Base-by-base conservation (phyloP, 2,329 filamentous ascomycete genomes). In the Basipetospora chlamydospora region DNA sequence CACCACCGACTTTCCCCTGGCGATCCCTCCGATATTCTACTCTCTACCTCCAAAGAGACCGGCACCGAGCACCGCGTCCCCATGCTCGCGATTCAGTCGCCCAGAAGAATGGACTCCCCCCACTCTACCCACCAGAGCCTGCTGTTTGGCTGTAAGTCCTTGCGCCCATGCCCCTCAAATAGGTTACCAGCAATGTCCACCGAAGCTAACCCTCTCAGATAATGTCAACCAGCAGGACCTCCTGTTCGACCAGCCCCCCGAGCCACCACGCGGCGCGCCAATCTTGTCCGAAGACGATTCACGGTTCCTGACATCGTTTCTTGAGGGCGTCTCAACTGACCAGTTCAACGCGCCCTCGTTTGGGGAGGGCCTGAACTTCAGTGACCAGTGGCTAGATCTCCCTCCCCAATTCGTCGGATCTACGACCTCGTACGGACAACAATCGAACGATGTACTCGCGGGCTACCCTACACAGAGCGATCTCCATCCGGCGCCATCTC, bases 81-180 rank as follows among this genome's bases (percentile, higher is more conserved):
- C 63, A 74, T 74, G 70, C 66, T 72, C 49, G 66, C 63, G 48
- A 54, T 69, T 57, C 64, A 66, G 52, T n/a, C n/a, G n/a, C 63
- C 56, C 63, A 63, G 61, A 53, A 70, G 59, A 53, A 76, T 75
- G 71, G 67, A 61, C 66, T 68, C 69, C 58, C 64, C 61, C 58
- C 67, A 66, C 58, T 63, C 65, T 53, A 51, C 54, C 39, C 63
- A 68, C 44, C 59, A 26, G 18, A 28, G 25, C 15, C 25, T 70
- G 50, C 70, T 73, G 26, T 81, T 81, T 65, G 77, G 77, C 49
- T 81, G 77, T 81, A 66, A 47, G 76, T 68, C 32, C 35, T n/a
- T n/a, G n/a, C n/a, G n/a, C n/a, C n/a, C n/a, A n/a, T n/a, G n/a
- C n/a, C n/a, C n/a, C n/a, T n/a, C n/a, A n/a, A n/a, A n/a, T n/a